phyloP scores from a whole-genome alignment of 2,329 filamentous ascomycete species.

The Ilyonectria robusta region DNA sequence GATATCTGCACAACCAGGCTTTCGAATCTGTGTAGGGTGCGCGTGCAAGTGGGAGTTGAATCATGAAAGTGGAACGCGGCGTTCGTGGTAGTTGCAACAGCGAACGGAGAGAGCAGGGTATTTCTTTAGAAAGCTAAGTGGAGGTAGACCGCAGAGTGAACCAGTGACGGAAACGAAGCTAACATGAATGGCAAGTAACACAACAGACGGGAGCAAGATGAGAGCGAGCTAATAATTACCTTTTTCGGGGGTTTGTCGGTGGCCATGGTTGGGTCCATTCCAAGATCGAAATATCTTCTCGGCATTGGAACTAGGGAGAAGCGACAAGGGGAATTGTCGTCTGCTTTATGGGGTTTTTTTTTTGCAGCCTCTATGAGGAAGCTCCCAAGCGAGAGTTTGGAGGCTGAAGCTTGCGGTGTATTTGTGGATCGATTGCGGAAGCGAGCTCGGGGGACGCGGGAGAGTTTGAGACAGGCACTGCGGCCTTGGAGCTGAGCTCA shows the following conservation, averaged over 20 bases:
- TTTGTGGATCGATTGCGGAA: not conserved
- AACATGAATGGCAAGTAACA: too few relatives aligned
- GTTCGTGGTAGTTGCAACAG: too few relatives aligned
- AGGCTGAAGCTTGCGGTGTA: not conserved
- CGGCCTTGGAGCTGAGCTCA: too few relatives aligned
- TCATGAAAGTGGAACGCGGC: too few relatives aligned
- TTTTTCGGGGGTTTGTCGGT: constrained; percentile 49
- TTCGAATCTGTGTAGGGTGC: too few relatives aligned
- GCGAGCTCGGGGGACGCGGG: not conserved
- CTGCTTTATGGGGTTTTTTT: constrained; percentile 15
- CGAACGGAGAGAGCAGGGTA: too few relatives aligned
- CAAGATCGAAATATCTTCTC: constrained; percentile 55
- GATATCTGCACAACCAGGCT: not conserved
- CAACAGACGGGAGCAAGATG: too few relatives aligned
- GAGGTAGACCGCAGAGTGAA: not conserved
- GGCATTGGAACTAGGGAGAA: constrained; percentile 50
- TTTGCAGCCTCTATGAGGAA: not conserved
- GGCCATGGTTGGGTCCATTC: constrained; percentile 47
- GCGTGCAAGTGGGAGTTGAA: not conserved
- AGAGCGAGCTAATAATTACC: constrained; percentile 36
- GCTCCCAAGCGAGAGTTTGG: not conserved
- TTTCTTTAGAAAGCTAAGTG: too few relatives aligned
- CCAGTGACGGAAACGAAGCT: not conserved
- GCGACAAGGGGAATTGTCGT: not conserved
- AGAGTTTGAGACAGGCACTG: not conserved